phyloP scores from a whole-genome alignment of 257 asterid genomes.

The Solanum chilense region DNA sequence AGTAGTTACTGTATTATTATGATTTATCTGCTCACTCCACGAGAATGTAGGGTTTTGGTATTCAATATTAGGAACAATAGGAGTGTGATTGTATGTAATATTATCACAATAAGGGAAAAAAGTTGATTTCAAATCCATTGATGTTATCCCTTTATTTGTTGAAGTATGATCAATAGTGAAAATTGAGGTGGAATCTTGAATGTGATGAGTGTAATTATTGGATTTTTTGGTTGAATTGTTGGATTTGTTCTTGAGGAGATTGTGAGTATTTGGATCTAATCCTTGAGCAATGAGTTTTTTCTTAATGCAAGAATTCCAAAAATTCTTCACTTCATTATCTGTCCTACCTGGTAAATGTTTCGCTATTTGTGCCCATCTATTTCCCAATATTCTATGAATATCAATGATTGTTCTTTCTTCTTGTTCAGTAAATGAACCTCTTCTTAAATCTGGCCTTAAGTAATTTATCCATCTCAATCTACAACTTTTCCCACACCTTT shows the following conservation, averaged over 20 bases:
- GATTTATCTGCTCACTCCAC: background rate
- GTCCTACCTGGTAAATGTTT: slow-evolving; percentile 92
- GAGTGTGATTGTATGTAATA: background rate
- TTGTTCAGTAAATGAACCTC: slow-evolving; percentile 74
- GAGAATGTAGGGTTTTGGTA: background rate
- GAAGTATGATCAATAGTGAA: slow-evolving; percentile 34
- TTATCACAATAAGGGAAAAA: background rate
- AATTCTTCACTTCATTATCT: slow-evolving; percentile 89
- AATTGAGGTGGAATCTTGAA: slow-evolving; percentile 3
- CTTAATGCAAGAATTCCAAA: slow-evolving; percentile 90
- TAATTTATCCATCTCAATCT: slow-evolving; percentile 91
- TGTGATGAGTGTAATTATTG: background rate
- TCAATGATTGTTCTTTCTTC: slow-evolving; percentile 79
- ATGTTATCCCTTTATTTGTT: background rate
- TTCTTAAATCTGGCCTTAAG: slow-evolving; percentile 76
- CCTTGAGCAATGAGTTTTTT: slow-evolving; percentile 90
- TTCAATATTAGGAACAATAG: background rate
- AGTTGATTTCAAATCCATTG: slow-evolving; percentile 10
- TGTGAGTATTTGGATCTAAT: slow-evolving; percentile 87
- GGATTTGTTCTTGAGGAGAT: slow-evolving; percentile 34
- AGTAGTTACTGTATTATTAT: background rate
- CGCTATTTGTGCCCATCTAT: slow-evolving; percentile 97
- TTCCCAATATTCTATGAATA: slow-evolving; percentile 78
- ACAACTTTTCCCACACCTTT: slow-evolving; percentile 95
- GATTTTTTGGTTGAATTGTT: background rate